Percentiles rank a stretch among this genome's conserved stretches.
Conservation (phyloP, 257 asterid species). For the Ballota nigra region DNA sequence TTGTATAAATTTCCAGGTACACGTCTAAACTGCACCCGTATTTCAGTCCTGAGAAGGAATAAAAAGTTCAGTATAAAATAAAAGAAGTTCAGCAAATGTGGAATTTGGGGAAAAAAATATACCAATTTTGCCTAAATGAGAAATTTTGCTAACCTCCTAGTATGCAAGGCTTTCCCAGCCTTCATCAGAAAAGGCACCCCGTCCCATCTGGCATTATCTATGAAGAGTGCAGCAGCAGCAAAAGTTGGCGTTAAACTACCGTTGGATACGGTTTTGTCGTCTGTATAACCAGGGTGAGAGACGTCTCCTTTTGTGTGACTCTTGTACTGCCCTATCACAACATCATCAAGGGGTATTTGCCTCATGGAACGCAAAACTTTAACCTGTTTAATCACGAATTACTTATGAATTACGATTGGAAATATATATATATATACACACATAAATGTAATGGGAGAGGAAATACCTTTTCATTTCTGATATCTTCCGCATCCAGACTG, state of each 20-base stretch:
- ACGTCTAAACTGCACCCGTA: slow-evolving; percentile 91
- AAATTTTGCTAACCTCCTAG: slow-evolving; percentile 50
- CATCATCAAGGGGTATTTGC: slow-evolving; percentile 62
- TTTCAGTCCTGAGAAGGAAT: slow-evolving; percentile 61
- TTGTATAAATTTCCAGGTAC: slow-evolving; percentile 93
- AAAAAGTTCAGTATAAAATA: background rate
- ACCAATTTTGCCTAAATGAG: background rate
- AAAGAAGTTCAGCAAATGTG: background rate
- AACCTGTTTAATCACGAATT: slow-evolving; percentile 51
- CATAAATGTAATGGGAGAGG: background rate
- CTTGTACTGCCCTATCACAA: slow-evolving; percentile 85
- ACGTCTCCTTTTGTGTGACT: slow-evolving; percentile 69
- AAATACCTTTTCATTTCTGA: slow-evolving; percentile 87
- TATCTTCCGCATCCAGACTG: slow-evolving; percentile 97
- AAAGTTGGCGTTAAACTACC: slow-evolving; percentile 91
- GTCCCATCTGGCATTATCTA: slow-evolving; percentile 94
- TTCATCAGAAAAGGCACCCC: slow-evolving; percentile 98
- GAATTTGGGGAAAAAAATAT: background rate
- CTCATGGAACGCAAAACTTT: slow-evolving; percentile 95
- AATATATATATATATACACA: background rate
- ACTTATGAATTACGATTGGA: background rate
- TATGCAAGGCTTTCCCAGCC: slow-evolving; percentile 94
- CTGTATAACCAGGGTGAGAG: slow-evolving; percentile 74
- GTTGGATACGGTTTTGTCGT: slow-evolving; percentile 89
- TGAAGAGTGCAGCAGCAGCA: slow-evolving; percentile 97